A percentile compares a stretch with the other conserved stretches of the same genome.
Evolutionary conservation across 768 basidiomycete species (phyloP).

Genomic region (Rhodosporidiobolus odoratus): DNA sequence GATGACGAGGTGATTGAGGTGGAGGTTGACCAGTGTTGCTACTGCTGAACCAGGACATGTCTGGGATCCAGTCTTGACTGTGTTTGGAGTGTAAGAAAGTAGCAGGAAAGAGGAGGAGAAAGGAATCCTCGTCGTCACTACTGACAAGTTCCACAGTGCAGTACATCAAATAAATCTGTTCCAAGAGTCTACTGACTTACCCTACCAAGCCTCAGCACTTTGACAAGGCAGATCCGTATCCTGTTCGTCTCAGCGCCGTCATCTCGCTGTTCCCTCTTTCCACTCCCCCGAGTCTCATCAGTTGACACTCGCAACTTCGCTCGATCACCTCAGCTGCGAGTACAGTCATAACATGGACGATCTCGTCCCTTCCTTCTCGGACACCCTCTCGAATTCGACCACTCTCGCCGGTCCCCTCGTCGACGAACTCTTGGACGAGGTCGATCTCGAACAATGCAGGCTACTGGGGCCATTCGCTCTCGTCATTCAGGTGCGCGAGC

Average conservation of each 20-base stretch:
- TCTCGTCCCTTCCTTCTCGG: neutral
- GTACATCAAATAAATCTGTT: no score
- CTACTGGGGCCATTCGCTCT: constrained; percentile 55
- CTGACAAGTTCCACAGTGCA: no score
- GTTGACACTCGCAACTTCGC: neutral
- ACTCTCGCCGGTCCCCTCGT: constrained; percentile 2
- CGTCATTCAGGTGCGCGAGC: constrained; percentile 56
- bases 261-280: neutral
- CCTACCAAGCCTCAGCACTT: no score
- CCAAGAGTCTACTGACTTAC: no score
- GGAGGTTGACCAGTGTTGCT: neutral
- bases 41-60: constrained; percentile 19
- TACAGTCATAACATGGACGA: neutral
- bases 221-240: neutral
- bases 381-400: neutral
- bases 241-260: neutral
- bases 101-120: neutral
- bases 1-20: constrained; percentile 1
- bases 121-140: no score
- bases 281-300: neutral
- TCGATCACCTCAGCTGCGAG: neutral
- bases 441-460: constrained; percentile 52
- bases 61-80: no score
- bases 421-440: constrained; percentile 17
- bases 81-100: neutral